Conservation (phyloP, 345 rosid genomes). For the Citrus sp. region DNA sequence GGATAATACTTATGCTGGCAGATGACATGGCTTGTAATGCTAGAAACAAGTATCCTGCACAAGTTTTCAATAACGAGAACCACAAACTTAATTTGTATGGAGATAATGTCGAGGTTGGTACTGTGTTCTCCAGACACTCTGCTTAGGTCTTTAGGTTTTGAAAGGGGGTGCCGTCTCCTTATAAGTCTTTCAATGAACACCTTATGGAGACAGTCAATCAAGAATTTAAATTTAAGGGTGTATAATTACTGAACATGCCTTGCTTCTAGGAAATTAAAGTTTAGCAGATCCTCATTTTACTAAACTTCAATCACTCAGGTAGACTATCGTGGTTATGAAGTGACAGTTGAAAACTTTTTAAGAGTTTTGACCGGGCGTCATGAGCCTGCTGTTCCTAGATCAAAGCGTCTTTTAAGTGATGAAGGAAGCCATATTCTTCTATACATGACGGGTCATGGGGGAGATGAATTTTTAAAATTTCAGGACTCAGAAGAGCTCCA, state of each 20-base stretch:
- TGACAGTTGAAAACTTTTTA: conserved; percentile 82
- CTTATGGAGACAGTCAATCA: not conserved
- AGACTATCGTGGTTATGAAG: conserved; percentile 98
- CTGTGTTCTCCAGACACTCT: conserved; percentile 6
- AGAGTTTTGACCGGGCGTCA: conserved; percentile 95
- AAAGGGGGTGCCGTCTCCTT: not conserved
- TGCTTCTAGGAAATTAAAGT: not conserved
- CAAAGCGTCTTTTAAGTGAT: conserved; percentile 96
- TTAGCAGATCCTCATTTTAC: conserved; percentile 25
- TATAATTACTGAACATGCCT: not conserved
- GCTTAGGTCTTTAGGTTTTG: not conserved
- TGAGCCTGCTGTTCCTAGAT: conserved; percentile 91
- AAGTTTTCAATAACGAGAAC: conserved; percentile 96
- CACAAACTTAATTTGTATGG: conserved; percentile 95
- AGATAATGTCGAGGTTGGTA: conserved; percentile 89
- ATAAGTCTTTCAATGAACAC: not conserved
- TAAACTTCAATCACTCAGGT: conserved; percentile 53
- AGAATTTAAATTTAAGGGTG: not conserved
- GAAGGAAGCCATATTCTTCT: conserved; percentile 97
- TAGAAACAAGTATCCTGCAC: conserved; percentile 92
- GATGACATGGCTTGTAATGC: conserved; percentile 99
- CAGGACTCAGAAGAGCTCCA: conserved; percentile 98
- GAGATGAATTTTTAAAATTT: conserved; percentile 93
- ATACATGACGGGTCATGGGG: conserved; percentile 99
- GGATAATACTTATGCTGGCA: conserved; percentile 93